Base-by-base conservation (phyloP, 192 early-diverging fungal species). In the Backusella mclennaniae region DNA sequence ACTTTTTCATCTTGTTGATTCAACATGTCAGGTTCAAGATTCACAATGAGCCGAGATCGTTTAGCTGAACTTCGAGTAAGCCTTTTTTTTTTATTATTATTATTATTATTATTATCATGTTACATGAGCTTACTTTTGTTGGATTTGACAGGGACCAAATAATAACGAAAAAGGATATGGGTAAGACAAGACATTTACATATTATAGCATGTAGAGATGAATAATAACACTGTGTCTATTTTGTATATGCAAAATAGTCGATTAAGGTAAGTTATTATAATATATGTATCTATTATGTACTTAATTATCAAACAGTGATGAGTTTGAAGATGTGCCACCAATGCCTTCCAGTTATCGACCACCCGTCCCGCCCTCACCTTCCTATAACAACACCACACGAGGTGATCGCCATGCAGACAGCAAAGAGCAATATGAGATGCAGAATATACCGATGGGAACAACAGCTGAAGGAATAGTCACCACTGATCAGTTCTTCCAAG, bases 1-100 rank as follows among this genome's bases (percentile, higher is more conserved):
- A 39, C 38, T 39, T 39, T 41, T 76, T 67, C 74, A 66, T 56
- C 80, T 70, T 75, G 59, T 39, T 63, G 23, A 69, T 56, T 69
- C 6, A 39, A 21, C 41, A 82, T 82, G 80, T 70, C 78, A 44
- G 31, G 46, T 29, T 82, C 80, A 38, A 73, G 80, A 74, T 82
- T 82, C 70, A 82, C 81, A 56, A 82, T 82, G 81, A 82, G 81
- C 52, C 49, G 81, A 71, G 81, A 82, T 68, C 73, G 81, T 4
- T 66, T 82, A 19, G 81, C 81, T 39, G 81, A 82, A 67, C 67
- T 82, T n/a, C 69, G 77, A 15, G 81, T 79, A 73, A 66, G 73
- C 31, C 2, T 31, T 31, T 31, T 31, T 31, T 2, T 31, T 29
- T 29, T 29, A 1, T 1, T 31, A 2, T 33, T 33, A 3, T 33